These are phyloP conservation scores for Kickxella alabastrina DNA, from an alignment of 192 early-diverging fungal species.

Conservation along the genomic window DNA sequence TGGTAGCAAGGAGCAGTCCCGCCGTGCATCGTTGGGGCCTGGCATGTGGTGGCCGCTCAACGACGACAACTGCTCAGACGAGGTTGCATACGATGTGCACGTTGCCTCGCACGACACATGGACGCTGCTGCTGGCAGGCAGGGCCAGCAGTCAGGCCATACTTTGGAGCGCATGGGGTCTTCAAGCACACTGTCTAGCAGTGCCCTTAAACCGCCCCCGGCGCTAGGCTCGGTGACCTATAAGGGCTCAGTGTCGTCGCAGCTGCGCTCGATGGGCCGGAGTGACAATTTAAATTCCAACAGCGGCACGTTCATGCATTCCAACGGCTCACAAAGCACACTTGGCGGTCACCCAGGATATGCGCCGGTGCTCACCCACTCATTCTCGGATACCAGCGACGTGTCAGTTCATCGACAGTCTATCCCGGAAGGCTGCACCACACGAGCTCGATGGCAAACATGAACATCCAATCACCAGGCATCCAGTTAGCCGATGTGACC, in stretches of 20 bases:
- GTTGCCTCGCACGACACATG: constrained; percentile 14
- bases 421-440: constrained; percentile 1
- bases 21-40: constrained; percentile 21
- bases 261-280: constrained; percentile 39
- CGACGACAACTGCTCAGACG: constrained; percentile 49
- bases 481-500: constrained; percentile 42
- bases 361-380: constrained; percentile 16
- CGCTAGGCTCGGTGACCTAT: constrained; percentile 11
- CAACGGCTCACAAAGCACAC: constrained; percentile 21
- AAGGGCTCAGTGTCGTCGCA: constrained; percentile 50
- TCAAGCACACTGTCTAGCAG: constrained; percentile 15
- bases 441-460: constrained; percentile 8
- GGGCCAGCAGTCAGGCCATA: background rate
- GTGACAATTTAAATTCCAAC: constrained; percentile 12
- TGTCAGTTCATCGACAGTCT: constrained; percentile 1
- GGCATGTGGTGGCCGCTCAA: constrained; percentile 54
- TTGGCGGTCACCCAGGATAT: constrained; percentile 2
- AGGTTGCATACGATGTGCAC: constrained; percentile 41
- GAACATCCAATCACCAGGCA: constrained; percentile 14
- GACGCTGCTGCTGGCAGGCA: constrained; percentile 1
- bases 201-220: constrained; percentile 6
- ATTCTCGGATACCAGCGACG: constrained; percentile 26
- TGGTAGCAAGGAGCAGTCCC: constrained; percentile 3
- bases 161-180: constrained; percentile 33
- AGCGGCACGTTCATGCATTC: constrained; percentile 6